Evolutionary conservation across 257 asterid species (phyloP), one percentile per base, ranked within the genome.

Genomic region (Petunia secreta): DNA sequence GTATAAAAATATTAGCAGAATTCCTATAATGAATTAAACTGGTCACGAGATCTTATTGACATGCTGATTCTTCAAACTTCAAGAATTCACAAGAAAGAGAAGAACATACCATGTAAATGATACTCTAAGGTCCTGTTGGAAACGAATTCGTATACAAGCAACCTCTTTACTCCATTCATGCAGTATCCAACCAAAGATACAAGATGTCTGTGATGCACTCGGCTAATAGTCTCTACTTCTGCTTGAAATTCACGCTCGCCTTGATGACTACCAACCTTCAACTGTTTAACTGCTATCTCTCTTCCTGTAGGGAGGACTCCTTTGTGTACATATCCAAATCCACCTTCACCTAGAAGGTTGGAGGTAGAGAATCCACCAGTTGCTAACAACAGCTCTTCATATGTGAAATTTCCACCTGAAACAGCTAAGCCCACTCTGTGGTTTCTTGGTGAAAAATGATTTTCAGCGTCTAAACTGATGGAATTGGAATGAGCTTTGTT

Each of bases 181-280:
- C 96, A 91, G 59, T 89, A 88, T 14, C 96, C 96, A 15, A 88
- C 91, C 85, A 91, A 75, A 36, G 92, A 88, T 77, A 91, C 94
- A 44, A 91, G 80, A 82, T 91, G 96, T 15, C 87, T 86, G 75
- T 91, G 94, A 73, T 91, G 96, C 41, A 91, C 94, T 65, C 94
- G 85, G 78, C 91, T 91, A 59, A 90, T 90, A 2, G 89, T 86
- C 62, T 90, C 96, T 3, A 90, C 91, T 84, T 89, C 96, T 55
- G 94, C 90, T 80, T 91, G 94, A 54, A 91, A 91, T 83, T 91
- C 94, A 2, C 92, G 86, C 14, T 91, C 92, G 1, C 91, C 94
- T 78, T 91, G 96, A 74, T 89, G 89, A 71, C 92, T 91, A 36
- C 87, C 89, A 9, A 66, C 44, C 80, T 91, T 91, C 84, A 91